phyloP scores from a whole-genome alignment of 1,284 basidiomycete species.

The Takashimella tepidaria region DNA sequence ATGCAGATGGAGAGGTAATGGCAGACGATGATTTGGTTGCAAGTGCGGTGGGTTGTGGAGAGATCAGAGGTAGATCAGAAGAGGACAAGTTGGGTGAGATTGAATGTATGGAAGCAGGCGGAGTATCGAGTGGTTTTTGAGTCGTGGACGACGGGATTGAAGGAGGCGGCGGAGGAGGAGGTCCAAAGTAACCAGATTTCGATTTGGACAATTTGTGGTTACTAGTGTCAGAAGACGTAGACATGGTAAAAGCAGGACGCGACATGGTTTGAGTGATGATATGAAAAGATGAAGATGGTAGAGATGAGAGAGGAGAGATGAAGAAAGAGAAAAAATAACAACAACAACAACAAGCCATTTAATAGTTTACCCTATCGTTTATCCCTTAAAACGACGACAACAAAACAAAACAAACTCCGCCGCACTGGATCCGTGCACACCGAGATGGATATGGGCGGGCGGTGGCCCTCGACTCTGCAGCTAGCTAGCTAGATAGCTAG shows the following conservation, averaged over 20 bases:
- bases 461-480: too few species aligned
- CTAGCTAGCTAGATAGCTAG: too few species aligned
- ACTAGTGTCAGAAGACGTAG: slow-evolving; percentile 11
- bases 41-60: neutral
- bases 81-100: slow-evolving; percentile 1
- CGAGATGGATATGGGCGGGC: too few species aligned
- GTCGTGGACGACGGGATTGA: slow-evolving; percentile 8
- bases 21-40: slow-evolving; percentile 2
- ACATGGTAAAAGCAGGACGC: slow-evolving; percentile 2
- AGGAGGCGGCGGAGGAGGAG: slow-evolving; percentile 10
- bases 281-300: neutral
- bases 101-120: slow-evolving; percentile 18
- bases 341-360: neutral
- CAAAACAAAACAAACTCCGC: too few species aligned
- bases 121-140: slow-evolving; percentile 20
- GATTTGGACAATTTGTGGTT: slow-evolving; percentile 14
- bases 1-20: slow-evolving; percentile 6
- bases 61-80: neutral
- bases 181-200: slow-evolving; percentile 6
- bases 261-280: neutral
- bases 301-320: neutral
- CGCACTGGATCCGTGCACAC: too few species aligned
- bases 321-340: neutral
- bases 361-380: too few species aligned
- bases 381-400: too few species aligned